Evolutionary conservation across 257 asterid species (phyloP), one percentile per base, ranked within the genome.

Genomic region (Lantana camara): DNA sequence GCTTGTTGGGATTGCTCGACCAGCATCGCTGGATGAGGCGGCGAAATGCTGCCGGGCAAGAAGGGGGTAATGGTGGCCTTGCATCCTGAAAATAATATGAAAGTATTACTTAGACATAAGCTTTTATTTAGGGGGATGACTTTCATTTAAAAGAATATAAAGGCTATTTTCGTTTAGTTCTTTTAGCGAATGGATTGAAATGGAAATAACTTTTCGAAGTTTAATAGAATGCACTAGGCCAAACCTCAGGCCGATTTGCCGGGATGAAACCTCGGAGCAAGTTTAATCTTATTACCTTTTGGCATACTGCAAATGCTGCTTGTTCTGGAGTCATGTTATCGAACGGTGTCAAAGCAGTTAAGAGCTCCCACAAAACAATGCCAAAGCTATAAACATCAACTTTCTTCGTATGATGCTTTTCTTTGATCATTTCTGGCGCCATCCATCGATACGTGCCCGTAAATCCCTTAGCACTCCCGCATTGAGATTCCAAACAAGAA

Each of bases 381-480:
- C 95, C 97, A 10, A 85, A 93, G 66, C 99, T 90, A 64, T 93
- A 93, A 52, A 93, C 90, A 57, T 93, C 99, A 4, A 93, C 99
- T 73, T 93, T 93, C 83, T 84, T 93, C 0, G 99, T 93, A 60
- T 93, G 99, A 48, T 76, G 84, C 61, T 90, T 93, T 66, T 93
- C 97, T 83, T 79, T 81, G 4, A 93, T 93, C 99, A 93, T 90
- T 64, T 93, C 98, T 0, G 99, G 99, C 19, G 99, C 99, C 99
- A 93, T 93, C 99, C 99, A 93, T 19, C 97, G 94, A 47, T 93
- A 93, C 1, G 99, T 93, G 17, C 98, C 99, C 0, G 99, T 87
- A 77, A 93, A 93, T 35, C 99, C 97, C 79, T 90, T 93, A 21
- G 90, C 81, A 40, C 92, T 90, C 14, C 99, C 97, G 59, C 99